A percentile compares a stretch with the other conserved stretches of the same genome.
Evolutionary conservation across 1,284 basidiomycete genomes (phyloP).

Genomic region (Sphagnurus paluster): DNA sequence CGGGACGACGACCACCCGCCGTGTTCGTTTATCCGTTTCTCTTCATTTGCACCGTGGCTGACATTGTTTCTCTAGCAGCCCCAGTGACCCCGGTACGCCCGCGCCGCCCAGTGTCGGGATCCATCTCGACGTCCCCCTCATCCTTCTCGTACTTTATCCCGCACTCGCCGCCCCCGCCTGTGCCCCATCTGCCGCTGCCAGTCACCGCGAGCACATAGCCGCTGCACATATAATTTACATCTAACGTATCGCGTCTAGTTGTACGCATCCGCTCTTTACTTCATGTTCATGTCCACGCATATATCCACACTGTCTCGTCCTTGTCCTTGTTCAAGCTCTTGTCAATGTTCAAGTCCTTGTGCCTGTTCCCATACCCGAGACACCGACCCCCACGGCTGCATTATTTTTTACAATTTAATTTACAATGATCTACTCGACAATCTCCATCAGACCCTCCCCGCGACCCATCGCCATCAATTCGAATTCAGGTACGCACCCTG

Average conservation of each 20-base stretch:
- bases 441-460: too few relatives aligned
- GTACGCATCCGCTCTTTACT: too few relatives aligned
- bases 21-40: conserved; percentile 3
- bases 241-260: not conserved
- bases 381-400: too few relatives aligned
- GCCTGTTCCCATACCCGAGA: too few relatives aligned
- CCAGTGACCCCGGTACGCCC: conserved; percentile 8
- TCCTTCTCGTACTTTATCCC: conserved; percentile 10
- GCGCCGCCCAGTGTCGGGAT: conserved; percentile 10
- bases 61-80: conserved; percentile 1
- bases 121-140: conserved; percentile 8
- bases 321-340: too few relatives aligned
- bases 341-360: too few relatives aligned
- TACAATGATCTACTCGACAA: too few relatives aligned
- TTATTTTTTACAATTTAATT: too few relatives aligned
- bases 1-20: conserved; percentile 9
- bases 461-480: too few relatives aligned
- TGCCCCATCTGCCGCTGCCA: conserved; percentile 8
- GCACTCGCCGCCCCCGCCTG: conserved; percentile 9
- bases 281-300: too few relatives aligned
- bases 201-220: not conserved
- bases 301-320: too few relatives aligned
- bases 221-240: not conserved
- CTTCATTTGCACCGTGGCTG: not conserved
- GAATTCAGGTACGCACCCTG: too few relatives aligned